phyloP scores from a whole-genome alignment of 768 basidiomycete species.

The Rhodotorula toruloides region DNA sequence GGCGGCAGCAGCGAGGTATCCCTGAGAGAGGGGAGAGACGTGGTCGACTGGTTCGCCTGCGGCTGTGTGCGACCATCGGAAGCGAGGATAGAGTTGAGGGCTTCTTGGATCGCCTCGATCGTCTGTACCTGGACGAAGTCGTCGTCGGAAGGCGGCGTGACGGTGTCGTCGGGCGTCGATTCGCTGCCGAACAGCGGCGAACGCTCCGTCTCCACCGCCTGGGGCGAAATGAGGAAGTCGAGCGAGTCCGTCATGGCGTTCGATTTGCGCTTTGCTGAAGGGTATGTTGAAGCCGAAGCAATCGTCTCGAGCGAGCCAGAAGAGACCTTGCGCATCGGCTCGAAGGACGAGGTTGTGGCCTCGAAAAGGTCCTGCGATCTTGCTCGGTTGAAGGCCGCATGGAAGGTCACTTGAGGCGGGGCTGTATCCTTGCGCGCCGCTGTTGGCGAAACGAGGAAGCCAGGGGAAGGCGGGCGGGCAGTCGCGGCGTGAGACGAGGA shows the following conservation, averaged over 20 bases:
- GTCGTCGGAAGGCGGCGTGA: conserved; percentile 42
- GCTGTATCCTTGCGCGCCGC: conserved; percentile 24
- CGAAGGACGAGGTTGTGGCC: not conserved
- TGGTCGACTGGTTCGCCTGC: not conserved
- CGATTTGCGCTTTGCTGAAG: not conserved
- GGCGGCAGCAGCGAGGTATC: too few species aligned
- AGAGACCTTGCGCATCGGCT: conserved; percentile 14
- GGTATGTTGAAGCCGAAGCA: not conserved
- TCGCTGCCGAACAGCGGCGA: conserved; percentile 49
- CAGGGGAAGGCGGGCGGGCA: not conserved
- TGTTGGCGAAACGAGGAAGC: not conserved
- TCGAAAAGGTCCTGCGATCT: not conserved
- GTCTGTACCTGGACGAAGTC: conserved; percentile 67
- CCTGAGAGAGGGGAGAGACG: not conserved
- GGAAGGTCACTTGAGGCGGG: conserved; percentile 29
- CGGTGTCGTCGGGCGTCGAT: not conserved
- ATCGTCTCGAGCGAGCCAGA: conserved; percentile 21
- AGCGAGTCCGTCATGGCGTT: conserved; percentile 47
- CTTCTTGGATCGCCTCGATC: conserved; percentile 95
- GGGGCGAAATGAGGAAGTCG: conserved; percentile 75
- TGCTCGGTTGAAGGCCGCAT: conserved; percentile 12
- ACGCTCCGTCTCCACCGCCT: conserved; percentile 51
- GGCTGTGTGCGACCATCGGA: conserved; percentile 53
- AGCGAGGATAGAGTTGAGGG: conserved; percentile 91
- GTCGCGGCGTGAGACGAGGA: not conserved